Evolutionary conservation across 1,139 yeast genomes (phyloP), one percentile per base, ranked within the genome.

Genomic region (Tardiomyces digboiensis): DNA sequence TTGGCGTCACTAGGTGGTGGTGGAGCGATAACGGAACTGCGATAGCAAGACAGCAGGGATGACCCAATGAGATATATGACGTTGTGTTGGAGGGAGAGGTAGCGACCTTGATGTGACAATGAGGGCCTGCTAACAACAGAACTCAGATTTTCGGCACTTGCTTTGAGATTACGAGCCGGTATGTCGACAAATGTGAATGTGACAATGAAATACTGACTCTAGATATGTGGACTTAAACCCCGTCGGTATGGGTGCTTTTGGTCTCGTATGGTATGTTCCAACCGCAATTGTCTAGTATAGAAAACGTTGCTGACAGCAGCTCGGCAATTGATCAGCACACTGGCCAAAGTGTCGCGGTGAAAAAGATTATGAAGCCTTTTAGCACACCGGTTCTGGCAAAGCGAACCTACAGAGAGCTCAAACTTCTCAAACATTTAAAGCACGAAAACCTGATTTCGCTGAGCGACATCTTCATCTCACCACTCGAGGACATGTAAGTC

Each of bases 241-340:
- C 2, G 97, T 91, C 42, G 98, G 98, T 1, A 91, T 91, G 98
- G 98, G 98, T 29, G 98, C 98, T 10, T 91, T 91, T 61, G 98
- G 98, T 7, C 76, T 91, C 36, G 99, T 91, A 40, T 91, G 33
- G 33, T 26, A 26, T 13, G 33, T 26, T 26, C 10, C 12, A 22
- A 22, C 26, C 26, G 26, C 26, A 7, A 22, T 12, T 22, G 7
- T 12, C 10, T 22, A 7, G 26, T 22, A 26, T 5, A 16, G 5
- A 26, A 26, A 4, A n/a, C 5, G 3, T 13, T 3, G 33, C 33
- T 26, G 14, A 26, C 33, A 4, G 10, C 33, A 26, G 99, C 65
- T 87, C 97, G 6, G 99, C 98, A 1, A 78, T 82, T 46, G 98
- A 91, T 66, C 86, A 83, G 58, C 74, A 88, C 50, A 87, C 97